Evolutionary conservation across 805 yeast genomes (phyloP), one percentile per base, ranked within the genome.

Genomic region (Hanseniaspora occidentalis): DNA sequence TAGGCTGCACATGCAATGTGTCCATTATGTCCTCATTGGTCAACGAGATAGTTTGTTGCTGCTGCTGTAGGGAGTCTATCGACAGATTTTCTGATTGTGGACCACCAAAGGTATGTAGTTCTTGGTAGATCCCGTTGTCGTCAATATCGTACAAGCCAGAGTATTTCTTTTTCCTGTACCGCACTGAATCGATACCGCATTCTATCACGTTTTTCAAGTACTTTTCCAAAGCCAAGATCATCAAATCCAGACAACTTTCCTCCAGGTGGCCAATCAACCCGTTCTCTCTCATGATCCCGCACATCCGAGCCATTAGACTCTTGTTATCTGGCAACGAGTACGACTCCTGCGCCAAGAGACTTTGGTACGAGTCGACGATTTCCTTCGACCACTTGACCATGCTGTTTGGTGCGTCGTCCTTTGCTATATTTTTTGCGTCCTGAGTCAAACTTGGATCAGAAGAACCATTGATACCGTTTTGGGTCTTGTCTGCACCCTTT

Each of bases 381-480:
- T 92, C 97, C 57, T 88, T 95, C 18, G 94, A 84, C 89, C 96
- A 86, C 49, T 80, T 80, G 7, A 36, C 29, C n/a, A 40, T 37
- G 5, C 44, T 41, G 17, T 41, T 37, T 21, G 33, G 31, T 20
- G 39, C 37, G 18, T 37, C 37, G 22, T 41, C 23, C 9, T 36
- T 25, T 31, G 36, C 43, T 3, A 37, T 13, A 20, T 36, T 7
- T 14, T 41, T 41, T 22, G 33, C 26, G 18, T 41, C 40, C 22
- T 17, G 33, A 29, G 14, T 41, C 38, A 21, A 4, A 31, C n/a
- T 31, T 37, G 37, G 18, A 22, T 41, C 11, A 34, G 31, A 11
- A 36, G 21, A 20, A 31, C 18, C 13, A 14, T 24, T n/a, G 39
- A n/a, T n/a, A n/a, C n/a, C n/a, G n/a, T n/a, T n/a, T n/a, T n/a